Evolutionary conservation across 1,139 yeast species (phyloP).

Genomic region (Candida pseudocylindracea): DNA sequence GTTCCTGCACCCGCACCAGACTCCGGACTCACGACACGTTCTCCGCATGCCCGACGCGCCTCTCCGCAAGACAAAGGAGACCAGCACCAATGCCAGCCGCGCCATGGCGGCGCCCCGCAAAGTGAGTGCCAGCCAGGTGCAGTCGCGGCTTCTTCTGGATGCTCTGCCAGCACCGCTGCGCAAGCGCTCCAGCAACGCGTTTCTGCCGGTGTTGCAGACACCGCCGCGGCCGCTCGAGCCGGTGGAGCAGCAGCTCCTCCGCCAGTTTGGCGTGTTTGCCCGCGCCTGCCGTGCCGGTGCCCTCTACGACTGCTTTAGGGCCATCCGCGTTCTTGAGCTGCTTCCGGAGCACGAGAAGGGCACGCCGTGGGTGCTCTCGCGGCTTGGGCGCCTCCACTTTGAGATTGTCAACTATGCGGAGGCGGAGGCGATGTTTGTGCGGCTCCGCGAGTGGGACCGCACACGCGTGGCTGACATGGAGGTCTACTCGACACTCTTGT

Average conservation of each 20-base stretch:
- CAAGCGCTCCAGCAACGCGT: not conserved
- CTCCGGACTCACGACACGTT: not conserved
- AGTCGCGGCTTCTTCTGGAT: not conserved
- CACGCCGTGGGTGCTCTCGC: conserved; percentile 75
- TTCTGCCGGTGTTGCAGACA: not conserved
- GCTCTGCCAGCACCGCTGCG: not conserved
- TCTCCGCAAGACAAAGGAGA: not conserved
- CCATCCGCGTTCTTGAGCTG: conserved; percentile 43
- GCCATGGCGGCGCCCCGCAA: no score
- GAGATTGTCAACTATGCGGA: conserved; percentile 76
- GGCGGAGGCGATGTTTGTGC: conserved; percentile 39
- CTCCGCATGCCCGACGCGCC: not conserved
- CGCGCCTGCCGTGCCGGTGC: conserved; percentile 42
- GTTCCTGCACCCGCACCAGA: not conserved
- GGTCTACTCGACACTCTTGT: conserved; percentile 64
- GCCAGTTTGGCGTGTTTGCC: conserved; percentile 38
- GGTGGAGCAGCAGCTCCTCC: conserved; percentile 22
- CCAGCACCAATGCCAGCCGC: no score
- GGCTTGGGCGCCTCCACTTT: conserved; percentile 62
- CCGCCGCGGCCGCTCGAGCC: conserved; percentile 11
- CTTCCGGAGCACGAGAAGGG: conserved; percentile 41
- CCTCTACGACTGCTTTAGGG: conserved; percentile 59
- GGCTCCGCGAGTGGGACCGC: conserved; percentile 46
- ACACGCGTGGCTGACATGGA: conserved; percentile 86
- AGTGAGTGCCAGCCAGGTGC: not conserved